Conservation (phyloP, 805 yeast genomes). For the Candida andamanensis region DNA sequence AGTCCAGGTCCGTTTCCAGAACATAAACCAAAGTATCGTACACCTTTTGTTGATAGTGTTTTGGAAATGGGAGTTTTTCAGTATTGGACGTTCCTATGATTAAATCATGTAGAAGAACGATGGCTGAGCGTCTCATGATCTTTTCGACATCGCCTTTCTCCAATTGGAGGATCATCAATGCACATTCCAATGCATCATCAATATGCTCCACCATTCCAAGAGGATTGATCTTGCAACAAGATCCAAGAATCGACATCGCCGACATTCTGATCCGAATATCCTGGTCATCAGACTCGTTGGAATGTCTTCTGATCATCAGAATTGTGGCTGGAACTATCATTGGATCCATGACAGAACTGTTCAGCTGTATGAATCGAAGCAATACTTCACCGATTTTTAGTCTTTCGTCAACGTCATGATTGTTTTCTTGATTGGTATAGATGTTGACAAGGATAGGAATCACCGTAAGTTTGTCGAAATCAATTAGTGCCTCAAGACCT, state of each 20-base stretch:
- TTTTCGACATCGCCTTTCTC: constrained; percentile 44
- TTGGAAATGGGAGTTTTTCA: constrained; percentile 47
- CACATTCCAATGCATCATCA: constrained; percentile 64
- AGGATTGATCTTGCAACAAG: constrained; percentile 56
- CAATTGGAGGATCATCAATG: constrained; percentile 65
- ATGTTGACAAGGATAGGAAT: constrained; percentile 33
- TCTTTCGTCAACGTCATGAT: constrained; percentile 53
- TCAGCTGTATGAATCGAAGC: constrained; percentile 47
- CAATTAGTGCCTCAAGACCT: constrained; percentile 62
- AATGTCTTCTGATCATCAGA: constrained; percentile 25
- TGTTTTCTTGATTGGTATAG: constrained; percentile 25
- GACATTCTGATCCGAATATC: constrained; percentile 77
- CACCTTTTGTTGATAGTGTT: constrained; percentile 40
- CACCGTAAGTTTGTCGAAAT: constrained; percentile 32
- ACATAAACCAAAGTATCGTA: constrained; percentile 40
- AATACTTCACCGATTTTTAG: constrained; percentile 81
- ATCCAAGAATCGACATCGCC: constrained; percentile 79
- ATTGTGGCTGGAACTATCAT: constrained; percentile 43
- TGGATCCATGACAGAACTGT: constrained; percentile 42
- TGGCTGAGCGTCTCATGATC: constrained; percentile 69
- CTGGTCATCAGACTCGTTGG: constrained; percentile 18
- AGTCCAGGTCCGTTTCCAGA: constrained; percentile 47
- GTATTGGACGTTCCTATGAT: constrained; percentile 42
- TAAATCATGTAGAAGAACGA: constrained; percentile 62
- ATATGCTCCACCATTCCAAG: constrained; percentile 45